A percentile compares a stretch with the other conserved stretches of the same genome.
phyloP scores from a whole-genome alignment of 495 filamentous ascomycete species.

The Aspergillus biplanus region DNA sequence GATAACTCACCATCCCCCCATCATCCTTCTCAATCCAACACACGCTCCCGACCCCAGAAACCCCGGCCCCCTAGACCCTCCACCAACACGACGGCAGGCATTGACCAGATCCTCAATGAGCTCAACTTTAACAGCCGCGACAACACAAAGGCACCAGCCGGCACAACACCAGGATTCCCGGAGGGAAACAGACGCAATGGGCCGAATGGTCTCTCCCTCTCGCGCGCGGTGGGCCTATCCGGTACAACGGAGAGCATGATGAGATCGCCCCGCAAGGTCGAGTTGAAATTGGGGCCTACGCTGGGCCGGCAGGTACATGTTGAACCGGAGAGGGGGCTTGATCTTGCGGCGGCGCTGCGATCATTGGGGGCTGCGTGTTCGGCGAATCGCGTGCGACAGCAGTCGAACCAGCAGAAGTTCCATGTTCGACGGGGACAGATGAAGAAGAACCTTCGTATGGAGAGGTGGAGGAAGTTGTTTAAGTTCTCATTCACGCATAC shows the following conservation, averaged over 20 bases:
- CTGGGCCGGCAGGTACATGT: conserved; percentile 47
- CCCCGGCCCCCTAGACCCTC: conserved; percentile 23
- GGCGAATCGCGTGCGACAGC: conserved; percentile 33
- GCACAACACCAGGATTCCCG: neutral
- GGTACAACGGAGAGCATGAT: conserved; percentile 22
- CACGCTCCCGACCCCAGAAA: neutral
- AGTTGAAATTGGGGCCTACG: conserved; percentile 46
- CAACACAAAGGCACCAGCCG: neutral
- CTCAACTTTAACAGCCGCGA: conserved; percentile 34
- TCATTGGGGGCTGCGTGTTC: conserved; percentile 28
- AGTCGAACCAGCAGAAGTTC: conserved; percentile 35
- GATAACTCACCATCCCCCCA: neutral
- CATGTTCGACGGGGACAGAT: conserved; percentile 44
- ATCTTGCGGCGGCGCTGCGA: conserved; percentile 37
- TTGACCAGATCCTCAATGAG: conserved; percentile 44
- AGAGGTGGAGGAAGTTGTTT: conserved; percentile 49
- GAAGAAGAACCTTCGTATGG: conserved; percentile 38
- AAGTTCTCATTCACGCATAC: conserved; percentile 48
- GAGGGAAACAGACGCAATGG: too few species aligned
- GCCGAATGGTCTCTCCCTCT: conserved; percentile 17
- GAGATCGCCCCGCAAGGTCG: conserved; percentile 28
- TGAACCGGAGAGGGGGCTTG: conserved; percentile 39
- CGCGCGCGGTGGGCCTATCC: conserved; percentile 27
- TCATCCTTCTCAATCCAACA: neutral
- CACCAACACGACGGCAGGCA: conserved; percentile 14